Evolutionary conservation across 139 green algal species (phyloP).

Genomic region (Pleodorina starrii): DNA sequence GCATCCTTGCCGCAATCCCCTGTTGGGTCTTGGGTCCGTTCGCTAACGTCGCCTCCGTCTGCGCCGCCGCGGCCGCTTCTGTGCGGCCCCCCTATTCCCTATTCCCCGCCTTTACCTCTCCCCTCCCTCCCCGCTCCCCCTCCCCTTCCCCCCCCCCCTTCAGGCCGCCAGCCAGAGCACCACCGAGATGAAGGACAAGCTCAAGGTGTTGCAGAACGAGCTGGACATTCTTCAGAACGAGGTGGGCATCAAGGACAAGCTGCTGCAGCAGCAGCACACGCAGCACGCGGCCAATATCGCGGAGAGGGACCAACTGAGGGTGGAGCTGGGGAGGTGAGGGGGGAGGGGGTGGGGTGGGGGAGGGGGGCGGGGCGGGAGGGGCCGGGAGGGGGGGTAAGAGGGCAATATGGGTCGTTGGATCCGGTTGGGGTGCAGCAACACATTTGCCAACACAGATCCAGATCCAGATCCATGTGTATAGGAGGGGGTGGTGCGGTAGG

Average conservation of each 20-base stretch:
- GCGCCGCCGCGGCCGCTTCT: no score
- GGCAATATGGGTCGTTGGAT: no score
- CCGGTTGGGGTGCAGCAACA: background rate
- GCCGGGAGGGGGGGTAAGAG: background rate
- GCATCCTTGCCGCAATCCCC: no score
- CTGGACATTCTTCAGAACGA: conserved; percentile 80
- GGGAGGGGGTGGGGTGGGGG: background rate
- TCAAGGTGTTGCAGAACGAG: conserved; percentile 84
- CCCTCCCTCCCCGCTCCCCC: no score
- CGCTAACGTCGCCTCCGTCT: no score
- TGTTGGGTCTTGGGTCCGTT: no score
- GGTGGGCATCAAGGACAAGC: conserved; percentile 73
- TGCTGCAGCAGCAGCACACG: conserved; percentile 69
- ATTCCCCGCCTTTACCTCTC: no score
- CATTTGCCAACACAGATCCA: no score
- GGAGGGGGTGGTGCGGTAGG: no score
- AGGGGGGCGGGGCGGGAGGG: background rate
- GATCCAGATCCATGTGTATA: no score
- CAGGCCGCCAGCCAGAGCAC: conserved; percentile 75
- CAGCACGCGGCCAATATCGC: conserved; percentile 62
- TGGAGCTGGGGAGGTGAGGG: conserved; percentile 71
- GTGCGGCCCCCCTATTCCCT: no score
- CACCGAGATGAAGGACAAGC: conserved; percentile 87
- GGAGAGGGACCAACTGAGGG: conserved; percentile 75
- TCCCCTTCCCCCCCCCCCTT: no score